These are phyloP conservation scores for Saccharomycopsis lassenensis DNA, from an alignment of 805 yeast genomes.

Conservation along the genomic window DNA sequence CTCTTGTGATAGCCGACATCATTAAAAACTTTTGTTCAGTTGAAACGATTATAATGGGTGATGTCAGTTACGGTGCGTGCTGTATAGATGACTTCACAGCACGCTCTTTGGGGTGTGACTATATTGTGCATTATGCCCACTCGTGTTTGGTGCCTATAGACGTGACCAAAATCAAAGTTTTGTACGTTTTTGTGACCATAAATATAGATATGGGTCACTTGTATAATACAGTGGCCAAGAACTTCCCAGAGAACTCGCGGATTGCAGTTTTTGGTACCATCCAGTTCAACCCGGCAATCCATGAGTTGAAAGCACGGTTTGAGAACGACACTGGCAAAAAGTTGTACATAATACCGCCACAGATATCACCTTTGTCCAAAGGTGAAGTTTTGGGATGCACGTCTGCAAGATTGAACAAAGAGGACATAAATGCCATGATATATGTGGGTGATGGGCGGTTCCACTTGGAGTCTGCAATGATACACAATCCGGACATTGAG, in stretches of 20 bases:
- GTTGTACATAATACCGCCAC: slow-evolving; percentile 72
- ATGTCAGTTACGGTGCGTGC: slow-evolving; percentile 97
- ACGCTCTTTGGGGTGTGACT: slow-evolving; percentile 83
- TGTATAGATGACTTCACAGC: slow-evolving; percentile 97
- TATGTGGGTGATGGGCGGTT: slow-evolving; percentile 95
- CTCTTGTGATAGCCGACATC: slow-evolving; percentile 84
- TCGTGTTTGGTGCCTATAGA: slow-evolving; percentile 95
- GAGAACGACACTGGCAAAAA: slow-evolving; percentile 30
- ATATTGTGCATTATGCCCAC: slow-evolving; percentile 93
- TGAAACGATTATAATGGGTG: slow-evolving; percentile 94
- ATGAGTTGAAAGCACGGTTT: slow-evolving; percentile 25
- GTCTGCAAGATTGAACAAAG: slow-evolving; percentile 63
- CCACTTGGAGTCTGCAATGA: slow-evolving; percentile 93
- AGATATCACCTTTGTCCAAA: slow-evolving; percentile 81
- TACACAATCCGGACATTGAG: slow-evolving; percentile 86
- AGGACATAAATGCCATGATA: slow-evolving; percentile 66
- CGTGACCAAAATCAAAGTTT: slow-evolving; percentile 77
- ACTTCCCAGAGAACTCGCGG: slow-evolving; percentile 52
- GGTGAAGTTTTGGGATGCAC: slow-evolving; percentile 98
- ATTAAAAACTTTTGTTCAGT: slow-evolving; percentile 74
- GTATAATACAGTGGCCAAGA: slow-evolving; percentile 59
- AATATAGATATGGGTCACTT: slow-evolving; percentile 77
- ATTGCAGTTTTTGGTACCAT: slow-evolving; percentile 91
- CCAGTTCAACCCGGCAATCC: slow-evolving; percentile 92
- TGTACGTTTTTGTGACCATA: slow-evolving; percentile 93